Evolutionary conservation across 192 early-diverging fungal genomes (phyloP), one percentile per base, ranked within the genome.

Genomic region (Diversispora epigaea): DNA sequence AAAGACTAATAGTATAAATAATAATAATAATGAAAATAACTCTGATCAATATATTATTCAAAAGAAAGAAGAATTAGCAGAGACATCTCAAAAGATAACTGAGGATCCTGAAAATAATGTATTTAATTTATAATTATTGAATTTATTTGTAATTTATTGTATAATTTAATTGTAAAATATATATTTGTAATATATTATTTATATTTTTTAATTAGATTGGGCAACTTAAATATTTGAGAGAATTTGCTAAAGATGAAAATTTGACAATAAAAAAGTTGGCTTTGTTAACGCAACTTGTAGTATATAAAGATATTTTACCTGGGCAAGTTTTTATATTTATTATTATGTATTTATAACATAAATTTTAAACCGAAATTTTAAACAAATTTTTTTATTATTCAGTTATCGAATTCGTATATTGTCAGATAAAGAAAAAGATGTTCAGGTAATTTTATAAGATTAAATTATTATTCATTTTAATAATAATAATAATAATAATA

Each of bases 261-360:
- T 66, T 77, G 5, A 84, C 84, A 11, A 86, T 96, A 55, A 86
- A 87, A 69, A 91, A 92, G 60, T 77, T 99, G 45, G 91, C 89
- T 0, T 77, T 97, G 39, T 78, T 97, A 62, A 94, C 95, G 10
- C 94, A 96, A 80, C 84, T 98, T 43, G 93, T 93, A 0, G 93
- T 99, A 4, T 99, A 92, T 85, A 90, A 94, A 72, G 97, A 99
- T 78, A 93, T 99, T 79, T 86, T 98, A 46, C 97, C 97, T 3
- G 94, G 91, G 80, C 78, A 81, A 67, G 64, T 8, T 21, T 39
- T 46, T 32, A 44, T 32, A 19, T 45, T 76, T 54, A 19, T 32
- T 54, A n/a, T 47, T 32, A 5, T 9, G 39, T 60, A 32, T 6
- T 50, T 65, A 58, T 71, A 40, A 60, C 9, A 25, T 14, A 14